Conservation (phyloP, 2,329 filamentous ascomycete genomes). For the Botrytis medusae region DNA sequence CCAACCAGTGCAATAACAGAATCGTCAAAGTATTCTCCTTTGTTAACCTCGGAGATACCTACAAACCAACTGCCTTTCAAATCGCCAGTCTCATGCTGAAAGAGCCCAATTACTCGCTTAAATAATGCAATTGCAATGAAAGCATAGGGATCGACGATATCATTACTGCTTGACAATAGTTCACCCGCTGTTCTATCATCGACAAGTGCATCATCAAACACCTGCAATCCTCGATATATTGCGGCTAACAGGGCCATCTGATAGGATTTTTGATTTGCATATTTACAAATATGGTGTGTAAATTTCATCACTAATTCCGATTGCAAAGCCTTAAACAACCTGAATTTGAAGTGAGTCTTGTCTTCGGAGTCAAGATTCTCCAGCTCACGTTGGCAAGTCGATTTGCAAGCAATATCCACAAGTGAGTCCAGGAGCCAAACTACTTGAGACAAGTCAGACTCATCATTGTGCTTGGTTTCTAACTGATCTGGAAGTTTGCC, state of each 20-base stretch:
- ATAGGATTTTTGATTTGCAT: conserved; percentile 29
- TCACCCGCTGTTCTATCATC: conserved; percentile 9
- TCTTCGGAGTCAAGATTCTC: conserved; percentile 6
- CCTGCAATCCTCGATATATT: conserved; percentile 28
- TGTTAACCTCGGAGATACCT: conserved; percentile 16
- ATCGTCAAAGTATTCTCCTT: conserved; percentile 18
- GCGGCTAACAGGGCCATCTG: conserved; percentile 31
- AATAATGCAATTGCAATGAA: conserved; percentile 29
- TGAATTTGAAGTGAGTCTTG: conserved; percentile 26
- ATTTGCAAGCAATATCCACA: conserved; percentile 30
- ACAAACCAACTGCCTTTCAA: conserved; percentile 21
- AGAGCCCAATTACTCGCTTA: conserved; percentile 21
- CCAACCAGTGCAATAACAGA: conserved; percentile 27
- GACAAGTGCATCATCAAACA: conserved; percentile 32
- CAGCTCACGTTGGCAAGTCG: conserved; percentile 24
- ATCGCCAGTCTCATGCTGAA: conserved; percentile 18
- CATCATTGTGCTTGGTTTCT: neutral
- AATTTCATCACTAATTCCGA: conserved; percentile 28
- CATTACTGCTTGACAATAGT: neutral
- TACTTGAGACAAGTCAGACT: conserved; percentile 23
- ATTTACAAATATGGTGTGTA: conserved; percentile 20
- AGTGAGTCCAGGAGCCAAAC: conserved; percentile 30
- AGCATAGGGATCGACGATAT: conserved; percentile 25
- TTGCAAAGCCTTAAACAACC: conserved; percentile 32
- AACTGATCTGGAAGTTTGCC: conserved; percentile 31